Base-by-base conservation (phyloP, 805 yeast genomes). In the Yarrowia sp. region DNA sequence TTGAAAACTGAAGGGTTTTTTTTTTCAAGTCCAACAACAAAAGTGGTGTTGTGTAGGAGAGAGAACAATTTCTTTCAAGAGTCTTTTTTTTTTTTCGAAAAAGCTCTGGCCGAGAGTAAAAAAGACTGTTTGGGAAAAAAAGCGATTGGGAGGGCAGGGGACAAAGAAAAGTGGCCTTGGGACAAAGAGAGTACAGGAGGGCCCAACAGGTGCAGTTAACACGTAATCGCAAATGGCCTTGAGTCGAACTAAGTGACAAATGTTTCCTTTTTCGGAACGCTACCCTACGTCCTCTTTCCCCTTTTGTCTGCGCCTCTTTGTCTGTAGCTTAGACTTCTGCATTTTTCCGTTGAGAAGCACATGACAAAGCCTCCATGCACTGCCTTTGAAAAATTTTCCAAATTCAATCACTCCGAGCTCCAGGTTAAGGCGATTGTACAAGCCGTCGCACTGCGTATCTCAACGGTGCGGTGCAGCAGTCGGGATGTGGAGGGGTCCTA, bases 311-410 rank as follows among this genome's bases (percentile, higher is more conserved):
- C 1, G 9, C n/a, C n/a, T 59, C 52, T 43, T 59, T 59, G 65
- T 45, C 35, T 1, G 0, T 9, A 7, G 43, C 15, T 59, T 59
- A 59, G 65, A 1, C 65, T 59, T 59, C 65, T 59, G 65, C 65
- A 59, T 59, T 59, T 59, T 59, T 59, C 65, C 65, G 65, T 59
- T 59, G 65, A 59, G 65, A 59, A 59, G 50, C 52, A 59, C 65
- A 59, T 59, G 52, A 59, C 65, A 59, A 59, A 59, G 65, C 65
- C 65, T 22, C 52, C 50, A 45, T 43, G 52, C 52, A 59, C 65
- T 35, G 52, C 52, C 65, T 45, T 59, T 59, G 65, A 59, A 59
- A 59, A 59, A 32, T 59, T 59, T 59, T 59, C 52, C 59, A 53
- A 53, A 53, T 53, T 14, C 59, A 53, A 53, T 52, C 58, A 52